These are phyloP conservation scores for Combretum micranthum DNA, from an alignment of 345 rosid species.

Conservation along the genomic window DNA sequence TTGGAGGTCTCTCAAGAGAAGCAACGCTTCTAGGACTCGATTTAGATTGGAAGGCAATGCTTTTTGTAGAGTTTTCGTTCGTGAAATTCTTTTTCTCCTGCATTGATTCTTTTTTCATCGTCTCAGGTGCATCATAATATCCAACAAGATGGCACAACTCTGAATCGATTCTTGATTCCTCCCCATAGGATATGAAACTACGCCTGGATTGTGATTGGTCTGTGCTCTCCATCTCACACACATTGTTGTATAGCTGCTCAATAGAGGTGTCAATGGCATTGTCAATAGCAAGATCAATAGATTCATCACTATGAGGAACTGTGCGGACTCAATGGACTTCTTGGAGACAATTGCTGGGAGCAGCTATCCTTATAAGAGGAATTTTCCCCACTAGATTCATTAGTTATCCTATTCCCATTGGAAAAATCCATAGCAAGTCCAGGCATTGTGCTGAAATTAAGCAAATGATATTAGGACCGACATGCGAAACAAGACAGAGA, in stretches of 20 bases:
- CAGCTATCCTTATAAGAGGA: neutral
- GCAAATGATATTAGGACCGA: no score
- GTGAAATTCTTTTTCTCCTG: slow-evolving; percentile 28
- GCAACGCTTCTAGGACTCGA: slow-evolving; percentile 33
- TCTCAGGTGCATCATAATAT: slow-evolving; percentile 34
- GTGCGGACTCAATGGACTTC: slow-evolving; percentile 6
- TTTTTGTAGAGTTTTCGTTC: slow-evolving; percentile 27
- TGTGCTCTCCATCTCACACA: slow-evolving; percentile 80
- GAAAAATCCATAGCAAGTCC: slow-evolving; percentile 4
- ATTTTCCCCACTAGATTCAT: neutral
- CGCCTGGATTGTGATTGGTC: slow-evolving; percentile 49
- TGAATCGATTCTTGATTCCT: slow-evolving; percentile 77
- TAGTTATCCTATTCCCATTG: neutral
- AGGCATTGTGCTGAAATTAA: slow-evolving; percentile 4
- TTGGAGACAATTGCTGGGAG: neutral
- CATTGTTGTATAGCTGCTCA: slow-evolving; percentile 69
- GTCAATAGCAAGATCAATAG: slow-evolving; percentile 25
- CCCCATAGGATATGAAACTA: slow-evolving; percentile 62
- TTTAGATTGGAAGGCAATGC: slow-evolving; percentile 18
- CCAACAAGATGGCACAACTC: slow-evolving; percentile 78
- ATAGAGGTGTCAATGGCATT: slow-evolving; percentile 44
- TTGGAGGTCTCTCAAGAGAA: slow-evolving; percentile 23
- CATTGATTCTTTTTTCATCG: slow-evolving; percentile 34
- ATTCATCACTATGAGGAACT: slow-evolving; percentile 2
- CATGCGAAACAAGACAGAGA: neutral